phyloP scores from a whole-genome alignment of 805 yeast species.

The Candida tallmaniae region DNA sequence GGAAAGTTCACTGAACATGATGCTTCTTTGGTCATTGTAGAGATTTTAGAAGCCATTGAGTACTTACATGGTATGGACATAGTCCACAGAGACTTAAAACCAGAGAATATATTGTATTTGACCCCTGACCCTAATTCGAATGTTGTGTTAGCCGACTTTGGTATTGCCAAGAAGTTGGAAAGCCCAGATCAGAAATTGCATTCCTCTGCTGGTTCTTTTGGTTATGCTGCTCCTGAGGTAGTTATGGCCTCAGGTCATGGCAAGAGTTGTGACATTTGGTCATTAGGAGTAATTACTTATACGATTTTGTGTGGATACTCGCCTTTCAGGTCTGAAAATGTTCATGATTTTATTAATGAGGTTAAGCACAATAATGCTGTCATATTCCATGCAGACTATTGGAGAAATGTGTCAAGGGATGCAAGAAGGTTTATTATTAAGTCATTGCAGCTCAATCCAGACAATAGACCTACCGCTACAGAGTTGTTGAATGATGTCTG shows the following conservation, averaged over 20 bases:
- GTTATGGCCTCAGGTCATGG: constrained; percentile 82
- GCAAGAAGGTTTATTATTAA: constrained; percentile 76
- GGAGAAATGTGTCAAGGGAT: constrained; percentile 74
- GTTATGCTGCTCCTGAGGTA: constrained; percentile 97
- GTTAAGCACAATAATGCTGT: constrained; percentile 70
- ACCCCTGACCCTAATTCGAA: constrained; percentile 52
- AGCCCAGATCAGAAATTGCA: constrained; percentile 57
- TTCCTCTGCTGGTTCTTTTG: constrained; percentile 85
- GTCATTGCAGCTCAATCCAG: constrained; percentile 66
- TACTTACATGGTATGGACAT: constrained; percentile 75
- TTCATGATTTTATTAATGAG: constrained; percentile 75
- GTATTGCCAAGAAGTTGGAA: constrained; percentile 78
- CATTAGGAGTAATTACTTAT: constrained; percentile 87
- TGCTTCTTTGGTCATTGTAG: constrained; percentile 71
- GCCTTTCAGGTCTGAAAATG: constrained; percentile 83
- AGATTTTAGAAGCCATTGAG: constrained; percentile 70
- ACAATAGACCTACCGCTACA: constrained; percentile 61
- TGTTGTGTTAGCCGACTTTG: constrained; percentile 90
- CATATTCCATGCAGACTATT: constrained; percentile 81
- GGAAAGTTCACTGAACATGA: constrained; percentile 88
- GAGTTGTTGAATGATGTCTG: constrained; percentile 70
- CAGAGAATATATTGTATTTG: constrained; percentile 83
- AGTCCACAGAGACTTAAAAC: constrained; percentile 92
- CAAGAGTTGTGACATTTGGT: constrained; percentile 95
- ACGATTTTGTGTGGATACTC: constrained; percentile 89